phyloP scores from a whole-genome alignment of 176 grass and related monocot genomes.

The Lolium multiflorum region DNA sequence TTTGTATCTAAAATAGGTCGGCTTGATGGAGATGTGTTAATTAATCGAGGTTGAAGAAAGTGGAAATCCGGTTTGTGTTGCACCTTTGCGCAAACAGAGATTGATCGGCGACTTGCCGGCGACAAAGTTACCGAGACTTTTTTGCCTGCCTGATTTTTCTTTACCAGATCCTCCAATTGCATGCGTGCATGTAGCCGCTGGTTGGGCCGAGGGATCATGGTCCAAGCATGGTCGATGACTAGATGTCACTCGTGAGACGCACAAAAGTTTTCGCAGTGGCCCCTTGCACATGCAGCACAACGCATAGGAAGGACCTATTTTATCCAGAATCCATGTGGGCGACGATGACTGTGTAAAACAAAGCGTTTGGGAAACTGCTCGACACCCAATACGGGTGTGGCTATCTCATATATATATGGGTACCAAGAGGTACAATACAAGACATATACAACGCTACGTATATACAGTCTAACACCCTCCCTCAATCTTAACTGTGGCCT shows the following conservation, averaged over 20 bases:
- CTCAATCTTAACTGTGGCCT: too few species aligned
- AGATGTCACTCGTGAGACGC: constrained; percentile 46
- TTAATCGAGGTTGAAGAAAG: background rate
- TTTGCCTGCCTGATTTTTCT: background rate
- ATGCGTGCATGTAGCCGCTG: background rate
- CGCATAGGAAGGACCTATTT: constrained; percentile 25
- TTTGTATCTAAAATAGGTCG: too few species aligned
- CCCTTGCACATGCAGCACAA: constrained; percentile 44
- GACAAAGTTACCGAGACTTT: background rate
- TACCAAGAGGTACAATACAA: too few species aligned
- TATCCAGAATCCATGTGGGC: constrained; percentile 41
- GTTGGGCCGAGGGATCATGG: constrained; percentile 33
- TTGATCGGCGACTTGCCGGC: background rate
- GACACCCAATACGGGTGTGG: too few species aligned
- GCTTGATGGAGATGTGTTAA: too few species aligned
- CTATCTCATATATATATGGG: too few species aligned
- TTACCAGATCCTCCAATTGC: background rate
- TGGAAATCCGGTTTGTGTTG: background rate
- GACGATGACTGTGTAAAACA: too few species aligned
- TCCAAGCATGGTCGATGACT: constrained; percentile 28
- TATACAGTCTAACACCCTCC: too few species aligned
- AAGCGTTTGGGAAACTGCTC: too few species aligned
- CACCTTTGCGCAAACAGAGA: background rate
- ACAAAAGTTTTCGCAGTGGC: constrained; percentile 8
- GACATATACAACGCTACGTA: too few species aligned